These are phyloP conservation scores for Magnusiomyces sp. DNA, from an alignment of 1,139 yeast genomes.

Conservation along the genomic window DNA sequence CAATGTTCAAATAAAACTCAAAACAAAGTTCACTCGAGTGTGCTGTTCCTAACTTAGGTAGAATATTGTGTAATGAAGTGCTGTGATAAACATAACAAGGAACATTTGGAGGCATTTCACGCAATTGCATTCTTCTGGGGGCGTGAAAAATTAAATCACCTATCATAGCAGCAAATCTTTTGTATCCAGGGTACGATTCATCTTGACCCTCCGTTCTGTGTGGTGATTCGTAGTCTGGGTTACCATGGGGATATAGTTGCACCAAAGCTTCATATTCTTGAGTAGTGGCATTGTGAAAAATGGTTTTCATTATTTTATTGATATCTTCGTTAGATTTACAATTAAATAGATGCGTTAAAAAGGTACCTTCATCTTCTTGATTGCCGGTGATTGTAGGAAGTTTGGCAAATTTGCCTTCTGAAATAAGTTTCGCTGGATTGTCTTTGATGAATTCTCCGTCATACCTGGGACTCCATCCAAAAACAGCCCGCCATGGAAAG, in stretches of 20 bases:
- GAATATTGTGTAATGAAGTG: constrained; percentile 10
- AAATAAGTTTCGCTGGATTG: constrained; percentile 8
- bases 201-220: too few species aligned
- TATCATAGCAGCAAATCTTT: not conserved
- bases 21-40: constrained; percentile 11
- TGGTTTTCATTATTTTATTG: too few species aligned
- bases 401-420: constrained; percentile 13
- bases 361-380: constrained; percentile 18
- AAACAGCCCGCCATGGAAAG: constrained; percentile 11
- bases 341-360: too few species aligned
- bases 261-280: too few species aligned
- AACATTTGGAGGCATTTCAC: not conserved
- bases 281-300: too few species aligned
- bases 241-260: too few species aligned
- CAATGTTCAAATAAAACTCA: constrained; percentile 4
- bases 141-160: not conserved
- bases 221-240: too few species aligned
- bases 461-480: constrained; percentile 17
- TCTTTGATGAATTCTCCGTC: constrained; percentile 17
- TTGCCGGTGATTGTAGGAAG: constrained; percentile 17
- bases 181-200: too few species aligned
- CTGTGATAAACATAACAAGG: constrained; percentile 12
- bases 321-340: too few species aligned
- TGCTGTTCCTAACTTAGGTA: constrained; percentile 17
- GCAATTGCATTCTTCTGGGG: not conserved